A percentile compares a stretch with the other conserved stretches of the same genome.
Evolutionary conservation across 495 filamentous ascomycete species (phyloP).

Genomic region (Xylaria bambusicola): DNA sequence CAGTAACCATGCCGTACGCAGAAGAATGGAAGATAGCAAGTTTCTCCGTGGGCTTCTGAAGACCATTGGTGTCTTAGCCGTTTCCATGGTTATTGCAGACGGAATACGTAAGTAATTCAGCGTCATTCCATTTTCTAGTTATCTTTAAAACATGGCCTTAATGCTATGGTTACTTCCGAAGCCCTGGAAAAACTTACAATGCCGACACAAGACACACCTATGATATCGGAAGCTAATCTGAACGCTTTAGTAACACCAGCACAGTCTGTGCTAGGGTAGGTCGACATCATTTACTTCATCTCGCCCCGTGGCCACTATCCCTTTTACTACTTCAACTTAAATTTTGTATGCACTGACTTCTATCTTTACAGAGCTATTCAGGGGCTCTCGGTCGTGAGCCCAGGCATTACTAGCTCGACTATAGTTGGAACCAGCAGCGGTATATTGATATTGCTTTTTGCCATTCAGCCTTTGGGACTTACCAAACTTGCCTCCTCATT

Average conservation of each 20-base stretch:
- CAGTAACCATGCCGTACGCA: constrained; percentile 55
- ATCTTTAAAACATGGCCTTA: too few relatives aligned
- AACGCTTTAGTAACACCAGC: constrained; percentile 56
- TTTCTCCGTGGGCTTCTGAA: constrained; percentile 59
- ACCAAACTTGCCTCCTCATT: constrained; percentile 65
- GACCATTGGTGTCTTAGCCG: constrained; percentile 68
- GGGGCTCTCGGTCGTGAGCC: constrained; percentile 56
- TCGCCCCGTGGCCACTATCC: not conserved
- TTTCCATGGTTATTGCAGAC: constrained; percentile 69
- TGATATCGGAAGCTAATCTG: not conserved
- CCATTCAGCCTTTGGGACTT: constrained; percentile 69
- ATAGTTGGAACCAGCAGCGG: constrained; percentile 69
- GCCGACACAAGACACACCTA: too few relatives aligned
- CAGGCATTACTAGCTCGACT: constrained; percentile 51
- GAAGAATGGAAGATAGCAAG: constrained; percentile 57
- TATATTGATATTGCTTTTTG: constrained; percentile 68
- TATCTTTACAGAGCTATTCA: constrained; percentile 54
- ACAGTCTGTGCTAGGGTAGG: constrained; percentile 62
- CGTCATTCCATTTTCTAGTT: not conserved
- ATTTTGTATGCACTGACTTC: not conserved
- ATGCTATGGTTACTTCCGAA: too few relatives aligned
- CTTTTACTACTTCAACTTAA: not conserved
- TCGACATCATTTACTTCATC: not conserved
- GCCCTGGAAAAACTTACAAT: too few relatives aligned
- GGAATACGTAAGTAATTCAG: constrained; percentile 44